Evolutionary conservation across 176 grass and related monocot species (phyloP), one percentile per base, ranked within the genome.

Genomic region (Secale cereale): DNA sequence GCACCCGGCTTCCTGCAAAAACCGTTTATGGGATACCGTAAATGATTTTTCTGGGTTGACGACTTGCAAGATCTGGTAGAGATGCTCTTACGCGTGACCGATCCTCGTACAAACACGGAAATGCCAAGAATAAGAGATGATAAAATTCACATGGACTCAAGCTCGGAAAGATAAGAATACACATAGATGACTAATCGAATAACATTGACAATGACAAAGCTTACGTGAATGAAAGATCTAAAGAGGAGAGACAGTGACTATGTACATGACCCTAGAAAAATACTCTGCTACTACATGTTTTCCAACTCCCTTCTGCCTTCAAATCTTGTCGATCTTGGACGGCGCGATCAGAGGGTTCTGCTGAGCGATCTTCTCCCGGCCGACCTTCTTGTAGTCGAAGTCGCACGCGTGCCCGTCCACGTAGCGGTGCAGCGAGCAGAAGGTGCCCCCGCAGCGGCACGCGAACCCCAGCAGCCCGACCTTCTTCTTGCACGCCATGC

Each of bases 351-450:
- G 2, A 5, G 89, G 86, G 80, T 94, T 94, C 60, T 87, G 80
- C 76, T 82, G 50, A 1, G 78, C 76, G 54, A 91, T 68, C 72
- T 78, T 39, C 13, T 91, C 88, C 1, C 78, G 62, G 8, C 20
- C 86, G 5, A 40, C 46, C 43, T 48, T 28, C 89, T 91, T 91
- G 70, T 65, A 91, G 71, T 94, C 92, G 70, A 86, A 82, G 39
- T 11, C 16, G n/a, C 88, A 94, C 7, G 23, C 41, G 70, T 94
- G 83, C 22, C 71, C 57, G 39, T 91, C 86, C 28, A 65, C 50
- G 76, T 88, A 61, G 1, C 88, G 92, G 88, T 94, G 92, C 45
- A 75, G 4, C 27, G 86, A 68, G 86, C 88, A 94, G 86, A 79
- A 88, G 1, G 80, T 94, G 48, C 59, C 83, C 22, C 92, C 88